A percentile compares a stretch with the other conserved stretches of the same genome.
These are phyloP conservation scores for Micractinium sp. DNA, from an alignment of 139 green algal genomes.

Conservation along the genomic window DNA sequence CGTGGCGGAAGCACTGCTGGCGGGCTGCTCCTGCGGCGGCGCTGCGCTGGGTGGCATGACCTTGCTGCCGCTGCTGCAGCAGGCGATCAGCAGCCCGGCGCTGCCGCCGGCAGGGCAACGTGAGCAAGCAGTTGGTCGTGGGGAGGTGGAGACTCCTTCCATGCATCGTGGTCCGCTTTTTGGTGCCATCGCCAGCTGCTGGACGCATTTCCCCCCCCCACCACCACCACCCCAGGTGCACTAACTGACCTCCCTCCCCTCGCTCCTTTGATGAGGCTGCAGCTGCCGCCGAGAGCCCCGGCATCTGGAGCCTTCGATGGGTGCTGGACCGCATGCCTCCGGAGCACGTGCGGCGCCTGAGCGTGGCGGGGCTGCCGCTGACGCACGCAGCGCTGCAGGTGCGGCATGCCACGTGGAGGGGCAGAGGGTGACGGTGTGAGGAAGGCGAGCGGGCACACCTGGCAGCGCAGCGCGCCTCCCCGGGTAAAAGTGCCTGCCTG, in stretches of 20 bases:
- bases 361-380: not conserved
- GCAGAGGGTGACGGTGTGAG: too few species aligned
- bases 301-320: not conserved
- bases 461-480: not conserved
- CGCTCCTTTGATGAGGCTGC: not conserved
- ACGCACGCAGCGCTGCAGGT: not conserved
- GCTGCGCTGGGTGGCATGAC: not conserved
- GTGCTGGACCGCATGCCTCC: not conserved
- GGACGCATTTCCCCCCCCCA: not conserved
- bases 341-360: not conserved
- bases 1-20: not conserved
- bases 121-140: not conserved
- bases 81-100: not conserved
- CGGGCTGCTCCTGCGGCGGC: not conserved
- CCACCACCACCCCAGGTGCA: not conserved
- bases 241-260: not conserved
- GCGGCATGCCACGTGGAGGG: too few species aligned
- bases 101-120: not conserved
- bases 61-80: constrained; percentile 5
- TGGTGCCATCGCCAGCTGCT: not conserved
- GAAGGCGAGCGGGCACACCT: not conserved
- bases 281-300: not conserved
- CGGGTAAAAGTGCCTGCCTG: not conserved
- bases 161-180: too few species aligned
- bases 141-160: too few species aligned